A percentile compares a stretch with the other conserved stretches of the same genome.
These are phyloP conservation scores for Clathrospora elynae DNA, from an alignment of 2,329 filamentous ascomycete species.

Conservation along the genomic window DNA sequence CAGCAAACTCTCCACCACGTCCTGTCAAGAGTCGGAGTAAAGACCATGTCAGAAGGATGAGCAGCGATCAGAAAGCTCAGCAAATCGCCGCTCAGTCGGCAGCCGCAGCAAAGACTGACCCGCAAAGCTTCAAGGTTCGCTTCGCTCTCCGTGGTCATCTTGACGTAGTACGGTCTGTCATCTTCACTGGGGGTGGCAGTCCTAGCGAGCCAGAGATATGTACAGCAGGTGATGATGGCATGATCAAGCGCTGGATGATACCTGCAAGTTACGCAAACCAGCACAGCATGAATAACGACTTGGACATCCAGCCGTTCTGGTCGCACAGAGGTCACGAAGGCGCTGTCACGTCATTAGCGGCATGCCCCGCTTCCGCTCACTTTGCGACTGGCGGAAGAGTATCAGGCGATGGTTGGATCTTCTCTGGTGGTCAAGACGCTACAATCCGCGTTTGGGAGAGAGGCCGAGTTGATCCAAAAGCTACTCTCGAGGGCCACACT, in stretches of 20 bases:
- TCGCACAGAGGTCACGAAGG: slow-evolving; percentile 95
- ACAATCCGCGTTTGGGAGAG: slow-evolving; percentile 95
- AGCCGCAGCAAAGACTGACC: slow-evolving; percentile 63
- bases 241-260: slow-evolving; percentile 96
- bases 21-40: slow-evolving; percentile 71
- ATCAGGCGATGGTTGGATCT: slow-evolving; percentile 95
- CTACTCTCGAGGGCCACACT: slow-evolving; percentile 89
- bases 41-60: slow-evolving; percentile 61
- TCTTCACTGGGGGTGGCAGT: slow-evolving; percentile 95
- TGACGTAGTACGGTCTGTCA: slow-evolving; percentile 90
- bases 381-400: slow-evolving; percentile 88
- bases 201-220: slow-evolving; percentile 96
- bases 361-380: slow-evolving; percentile 84
- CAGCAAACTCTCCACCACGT: slow-evolving; percentile 79
- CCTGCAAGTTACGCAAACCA: slow-evolving; percentile 74
- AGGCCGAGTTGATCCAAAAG: slow-evolving; percentile 91
- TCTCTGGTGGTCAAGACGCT: slow-evolving; percentile 93
- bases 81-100: slow-evolving; percentile 49
- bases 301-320: slow-evolving; percentile 92
- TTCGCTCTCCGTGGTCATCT: slow-evolving; percentile 92
- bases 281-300: slow-evolving; percentile 70
- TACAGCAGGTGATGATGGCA: slow-evolving; percentile 91
- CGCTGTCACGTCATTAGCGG: slow-evolving; percentile 81
- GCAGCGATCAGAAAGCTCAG: slow-evolving; percentile 66
- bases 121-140: slow-evolving; percentile 83